phyloP scores from a whole-genome alignment of 108 stramenopile species.

The Fragilariopsis cylindrus region DNA sequence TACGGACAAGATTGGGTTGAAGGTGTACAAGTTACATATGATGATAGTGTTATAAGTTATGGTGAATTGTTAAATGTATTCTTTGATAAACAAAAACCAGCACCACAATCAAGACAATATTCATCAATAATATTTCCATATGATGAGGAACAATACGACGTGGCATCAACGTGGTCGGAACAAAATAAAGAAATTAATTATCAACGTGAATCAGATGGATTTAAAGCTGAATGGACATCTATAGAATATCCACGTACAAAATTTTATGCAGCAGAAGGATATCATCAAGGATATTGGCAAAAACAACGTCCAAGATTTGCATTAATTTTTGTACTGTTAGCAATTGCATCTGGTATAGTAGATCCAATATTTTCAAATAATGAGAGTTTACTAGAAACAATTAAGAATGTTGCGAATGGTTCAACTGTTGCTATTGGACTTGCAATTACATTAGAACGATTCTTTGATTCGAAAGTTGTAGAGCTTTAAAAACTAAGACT shows the following conservation, averaged over 20 bases:
- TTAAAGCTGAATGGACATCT: constrained; percentile 35
- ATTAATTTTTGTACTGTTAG: constrained; percentile 39
- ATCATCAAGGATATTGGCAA: constrained; percentile 86
- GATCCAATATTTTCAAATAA: constrained; percentile 32
- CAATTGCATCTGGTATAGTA: constrained; percentile 39
- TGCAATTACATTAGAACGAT: constrained; percentile 34
- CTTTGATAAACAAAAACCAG: constrained; percentile 66
- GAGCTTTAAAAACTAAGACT: constrained; percentile 17
- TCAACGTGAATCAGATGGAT: constrained; percentile 40
- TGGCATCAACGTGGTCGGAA: constrained; percentile 27
- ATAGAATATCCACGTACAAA: constrained; percentile 52
- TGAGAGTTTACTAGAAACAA: constrained; percentile 11
- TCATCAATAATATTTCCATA: constrained; percentile 70
- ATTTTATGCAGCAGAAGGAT: constrained; percentile 76
- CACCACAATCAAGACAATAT: constrained; percentile 63
- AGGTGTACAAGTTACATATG: constrained; percentile 60
- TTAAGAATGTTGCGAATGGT: constrained; percentile 40
- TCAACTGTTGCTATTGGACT: constrained; percentile 23
- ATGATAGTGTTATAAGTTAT: constrained; percentile 56
- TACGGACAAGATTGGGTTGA: constrained; percentile 52
- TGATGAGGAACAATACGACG: constrained; percentile 42
- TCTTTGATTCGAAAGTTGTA: constrained; percentile 51
- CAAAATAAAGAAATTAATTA: constrained; percentile 10
- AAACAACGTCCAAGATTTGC: constrained; percentile 62
- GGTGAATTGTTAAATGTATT: constrained; percentile 60